phyloP scores from a whole-genome alignment of 441 rosid genomes.

The Erodium moschatum region DNA sequence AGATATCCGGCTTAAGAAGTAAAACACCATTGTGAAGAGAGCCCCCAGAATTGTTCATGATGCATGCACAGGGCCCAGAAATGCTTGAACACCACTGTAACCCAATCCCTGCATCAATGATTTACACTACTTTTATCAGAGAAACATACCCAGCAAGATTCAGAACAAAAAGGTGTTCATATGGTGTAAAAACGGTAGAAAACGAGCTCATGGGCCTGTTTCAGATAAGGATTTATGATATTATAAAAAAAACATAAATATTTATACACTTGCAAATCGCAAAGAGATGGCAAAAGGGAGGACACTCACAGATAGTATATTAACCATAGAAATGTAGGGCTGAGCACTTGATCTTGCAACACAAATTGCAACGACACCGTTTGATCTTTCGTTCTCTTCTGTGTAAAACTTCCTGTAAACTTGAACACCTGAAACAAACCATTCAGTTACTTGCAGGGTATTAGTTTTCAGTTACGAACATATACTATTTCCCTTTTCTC shows the following conservation, averaged over 20 bases:
- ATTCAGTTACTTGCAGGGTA: background rate
- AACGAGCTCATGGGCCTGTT: background rate
- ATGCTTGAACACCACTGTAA: conserved; percentile 19
- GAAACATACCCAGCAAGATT: background rate
- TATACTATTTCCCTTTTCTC: no score
- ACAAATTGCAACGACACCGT: conserved; percentile 59
- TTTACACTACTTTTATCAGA: background rate
- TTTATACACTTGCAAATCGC: background rate
- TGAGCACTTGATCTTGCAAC: conserved; percentile 41
- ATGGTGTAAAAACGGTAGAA: background rate
- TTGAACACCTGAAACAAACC: conserved; percentile 38
- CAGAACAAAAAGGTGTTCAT: background rate
- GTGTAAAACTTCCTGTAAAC: conserved; percentile 62
- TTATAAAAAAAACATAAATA: no score
- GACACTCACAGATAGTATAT: conserved; percentile 53
- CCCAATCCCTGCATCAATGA: conserved; percentile 20
- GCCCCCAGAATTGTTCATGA: background rate
- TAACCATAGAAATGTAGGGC: conserved; percentile 49
- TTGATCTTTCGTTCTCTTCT: conserved; percentile 54
- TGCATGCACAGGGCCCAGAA: conserved; percentile 7
- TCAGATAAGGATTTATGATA: background rate
- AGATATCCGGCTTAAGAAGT: no score
- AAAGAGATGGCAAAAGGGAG: background rate
- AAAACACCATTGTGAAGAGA: background rate
- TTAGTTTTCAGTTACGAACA: conserved; percentile 9